Base-by-base conservation (phyloP, 2,329 filamentous ascomycete genomes). In the Diaporthe amygdali region DNA sequence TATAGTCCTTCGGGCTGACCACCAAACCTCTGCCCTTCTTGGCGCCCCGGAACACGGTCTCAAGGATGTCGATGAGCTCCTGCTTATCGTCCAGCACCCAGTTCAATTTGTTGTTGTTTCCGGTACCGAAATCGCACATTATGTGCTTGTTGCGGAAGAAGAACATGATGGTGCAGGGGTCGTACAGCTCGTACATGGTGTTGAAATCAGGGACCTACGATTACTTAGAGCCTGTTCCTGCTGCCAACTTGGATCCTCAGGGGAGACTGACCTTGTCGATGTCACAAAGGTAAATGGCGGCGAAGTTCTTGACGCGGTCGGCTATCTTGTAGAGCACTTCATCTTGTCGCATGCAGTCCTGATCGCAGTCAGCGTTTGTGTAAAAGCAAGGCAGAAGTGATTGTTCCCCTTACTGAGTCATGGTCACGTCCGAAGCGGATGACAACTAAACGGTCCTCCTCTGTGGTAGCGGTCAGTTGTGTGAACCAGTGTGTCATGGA, bases 81-180 rank as follows among this genome's bases (percentile, higher is more conserved):
- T 98, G 96, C 84, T 99, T 98, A 80, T 99, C 96, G 83, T 98
- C 95, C 67, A 97, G 86, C 59, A 97, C 94, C 92, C 94, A 97
- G 81, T 98, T 98, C 76, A 98, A 87, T 82, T 98, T 98, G 82
- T 99, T 99, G 83, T 99, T 99, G 84, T 99, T 97, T 75, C 96
- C 96, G 2, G 96, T 99, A 56, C 96, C 96, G 76, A 98, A 95
- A 89, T 98, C 96, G 81, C 93, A 94, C 93, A 97, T 97, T 91
- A 98, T 98, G 84, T 98, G 95, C 82, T 99, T 99, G 82, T 99
- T 99, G 73, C 96, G 91, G 82, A 91, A 93, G 83, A 92, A 92
- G 84, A 94, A 97, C 93, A 98, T 98, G 82, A 98, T 91, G 3
- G 96, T 97, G 84, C 95, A 94, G 0, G 95, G 91, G 80, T 99